Conservation (phyloP, 2,329 filamentous ascomycete species). For the Ceratocystis albifundus region DNA sequence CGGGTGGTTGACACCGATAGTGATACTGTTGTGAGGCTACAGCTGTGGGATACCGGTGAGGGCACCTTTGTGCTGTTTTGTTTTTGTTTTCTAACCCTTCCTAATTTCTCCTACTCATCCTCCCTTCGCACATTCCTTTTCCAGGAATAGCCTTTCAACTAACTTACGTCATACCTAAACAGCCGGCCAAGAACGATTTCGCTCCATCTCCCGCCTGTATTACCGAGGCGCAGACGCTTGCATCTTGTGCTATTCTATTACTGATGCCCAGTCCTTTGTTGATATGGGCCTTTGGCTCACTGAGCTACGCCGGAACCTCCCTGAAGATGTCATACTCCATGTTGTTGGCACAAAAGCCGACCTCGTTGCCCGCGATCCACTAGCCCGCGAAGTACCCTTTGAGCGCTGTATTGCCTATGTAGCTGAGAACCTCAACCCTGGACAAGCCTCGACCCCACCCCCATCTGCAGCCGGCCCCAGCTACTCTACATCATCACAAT, state of each 20-base stretch:
- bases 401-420: conserved; percentile 94
- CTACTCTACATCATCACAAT: conserved; percentile 26
- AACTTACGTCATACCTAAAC: conserved; percentile 18
- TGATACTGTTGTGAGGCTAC: conserved; percentile 75
- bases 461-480: conserved; percentile 42
- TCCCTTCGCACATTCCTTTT: conserved; percentile 21
- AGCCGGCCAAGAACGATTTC: conserved; percentile 87
- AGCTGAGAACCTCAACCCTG: conserved; percentile 75
- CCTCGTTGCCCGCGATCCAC: conserved; percentile 74
- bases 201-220: conserved; percentile 87
- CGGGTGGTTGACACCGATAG: conserved; percentile 71
- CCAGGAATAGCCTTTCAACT: background rate
- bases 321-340: conserved; percentile 70
- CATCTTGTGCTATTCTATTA: conserved; percentile 90
- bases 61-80: conserved; percentile 16
- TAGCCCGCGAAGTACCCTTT: conserved; percentile 72
- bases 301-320: conserved; percentile 70
- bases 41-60: conserved; percentile 85
- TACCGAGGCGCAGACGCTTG: conserved; percentile 92
- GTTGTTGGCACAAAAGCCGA: conserved; percentile 94
- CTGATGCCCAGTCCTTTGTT: conserved; percentile 68
- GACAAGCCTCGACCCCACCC: conserved; percentile 54
- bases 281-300: conserved; percentile 89
- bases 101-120: background rate
- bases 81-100: conserved; percentile 12